Evolutionary conservation across 164 flowering plant species (phyloP).

Genomic region (Protea cynaroides): DNA sequence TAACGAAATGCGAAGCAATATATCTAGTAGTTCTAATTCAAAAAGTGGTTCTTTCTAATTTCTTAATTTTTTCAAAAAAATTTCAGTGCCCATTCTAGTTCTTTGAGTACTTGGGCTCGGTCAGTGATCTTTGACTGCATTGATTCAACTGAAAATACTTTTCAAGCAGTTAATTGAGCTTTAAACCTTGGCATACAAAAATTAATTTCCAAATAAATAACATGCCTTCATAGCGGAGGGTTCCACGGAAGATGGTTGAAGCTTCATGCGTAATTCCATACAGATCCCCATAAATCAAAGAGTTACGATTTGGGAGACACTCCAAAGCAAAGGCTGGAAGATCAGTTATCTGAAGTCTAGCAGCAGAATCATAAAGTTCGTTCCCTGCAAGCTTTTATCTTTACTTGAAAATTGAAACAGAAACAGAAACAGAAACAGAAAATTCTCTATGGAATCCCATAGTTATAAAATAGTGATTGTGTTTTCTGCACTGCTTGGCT

Average conservation of each 20-base stretch:
- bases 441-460: background rate
- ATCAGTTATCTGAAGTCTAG: conserved; percentile 55
- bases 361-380: conserved; percentile 76
- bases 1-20: background rate
- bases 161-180: background rate
- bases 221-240: conserved; percentile 94
- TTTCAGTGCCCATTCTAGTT: background rate
- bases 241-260: conserved; percentile 90
- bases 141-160: background rate
- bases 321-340: conserved; percentile 97
- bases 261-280: conserved; percentile 84
- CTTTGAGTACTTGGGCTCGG: background rate
- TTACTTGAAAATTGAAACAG: conserved; percentile 5
- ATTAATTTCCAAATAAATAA: background rate
- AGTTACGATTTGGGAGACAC: conserved; percentile 88
- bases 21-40: background rate
- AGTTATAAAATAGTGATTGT: background rate
- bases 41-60: background rate
- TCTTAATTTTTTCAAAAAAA: background rate
- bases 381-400: conserved; percentile 49
- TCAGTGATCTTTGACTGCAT: background rate
- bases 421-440: background rate
- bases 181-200: background rate
- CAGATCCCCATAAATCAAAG: conserved; percentile 76
- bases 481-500: background rate